Evolutionary conservation across 108 stramenopile genomes (phyloP).

Genomic region (Bacterosira constricta): DNA sequence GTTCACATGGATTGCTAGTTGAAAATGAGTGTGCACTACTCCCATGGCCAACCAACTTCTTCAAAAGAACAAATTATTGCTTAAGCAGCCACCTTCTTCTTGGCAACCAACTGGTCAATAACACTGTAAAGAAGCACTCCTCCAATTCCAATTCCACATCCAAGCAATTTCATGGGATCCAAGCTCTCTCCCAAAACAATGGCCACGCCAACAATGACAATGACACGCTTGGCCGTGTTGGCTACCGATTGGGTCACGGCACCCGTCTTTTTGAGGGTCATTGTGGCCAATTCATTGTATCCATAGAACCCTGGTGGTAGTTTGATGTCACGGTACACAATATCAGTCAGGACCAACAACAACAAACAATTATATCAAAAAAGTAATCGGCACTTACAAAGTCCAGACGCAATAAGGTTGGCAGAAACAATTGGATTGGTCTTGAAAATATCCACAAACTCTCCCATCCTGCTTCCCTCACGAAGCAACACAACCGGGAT

Average conservation of each 20-base stretch:
- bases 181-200: conserved; percentile 89
- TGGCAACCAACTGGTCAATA: conserved; percentile 38
- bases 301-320: conserved; percentile 90
- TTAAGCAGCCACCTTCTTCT: conserved; percentile 26
- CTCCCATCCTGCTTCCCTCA: conserved; percentile 80
- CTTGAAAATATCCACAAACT: conserved; percentile 81
- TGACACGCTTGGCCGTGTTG: conserved; percentile 96
- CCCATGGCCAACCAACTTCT: no score
- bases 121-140: conserved; percentile 46
- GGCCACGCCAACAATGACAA: conserved; percentile 91
- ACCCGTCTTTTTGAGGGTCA: conserved; percentile 95
- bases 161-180: conserved; percentile 87
- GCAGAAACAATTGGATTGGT: conserved; percentile 77
- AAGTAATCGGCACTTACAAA: neutral
- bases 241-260: conserved; percentile 95
- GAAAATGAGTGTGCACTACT: no score
- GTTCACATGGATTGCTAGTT: no score
- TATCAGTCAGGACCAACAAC: no score
- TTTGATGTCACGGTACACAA: no score
- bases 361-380: neutral
- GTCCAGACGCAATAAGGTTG: conserved; percentile 69
- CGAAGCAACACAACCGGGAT: conserved; percentile 70
- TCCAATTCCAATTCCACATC: conserved; percentile 82
- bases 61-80: no score
- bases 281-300: conserved; percentile 94